These are phyloP conservation scores for Rhynchospora pubera DNA, from an alignment of 176 grass and related monocot species.

Conservation along the genomic window DNA sequence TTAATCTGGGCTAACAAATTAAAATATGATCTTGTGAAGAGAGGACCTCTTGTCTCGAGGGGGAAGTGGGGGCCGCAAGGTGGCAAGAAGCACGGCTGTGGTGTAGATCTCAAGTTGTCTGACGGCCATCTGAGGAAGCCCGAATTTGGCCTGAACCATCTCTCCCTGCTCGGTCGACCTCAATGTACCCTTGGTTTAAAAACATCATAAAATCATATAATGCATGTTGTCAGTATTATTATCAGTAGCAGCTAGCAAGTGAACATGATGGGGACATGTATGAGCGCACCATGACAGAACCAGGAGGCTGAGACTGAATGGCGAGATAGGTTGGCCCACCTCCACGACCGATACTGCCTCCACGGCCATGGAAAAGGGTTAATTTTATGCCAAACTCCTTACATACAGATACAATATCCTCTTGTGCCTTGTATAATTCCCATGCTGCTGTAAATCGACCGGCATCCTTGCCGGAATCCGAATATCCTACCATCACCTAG, in stretches of 20 bases:
- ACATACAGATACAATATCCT: slow-evolving; percentile 66
- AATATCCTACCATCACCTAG: slow-evolving; percentile 98
- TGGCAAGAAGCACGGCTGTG: slow-evolving; percentile 78
- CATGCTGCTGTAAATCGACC: slow-evolving; percentile 84
- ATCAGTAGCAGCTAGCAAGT: background rate
- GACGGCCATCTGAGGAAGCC: slow-evolving; percentile 65
- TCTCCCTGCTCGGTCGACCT: slow-evolving; percentile 95
- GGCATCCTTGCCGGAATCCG: slow-evolving; percentile 94
- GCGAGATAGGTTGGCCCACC: slow-evolving; percentile 88
- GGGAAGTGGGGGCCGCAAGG: slow-evolving; percentile 56
- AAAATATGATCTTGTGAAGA: background rate
- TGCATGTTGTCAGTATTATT: background rate
- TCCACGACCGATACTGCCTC: slow-evolving; percentile 85
- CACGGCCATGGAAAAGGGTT: slow-evolving; percentile 90
- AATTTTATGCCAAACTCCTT: slow-evolving; percentile 89
- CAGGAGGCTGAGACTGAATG: slow-evolving; percentile 89
- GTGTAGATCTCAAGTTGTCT: slow-evolving; percentile 92
- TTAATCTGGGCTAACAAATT: background rate
- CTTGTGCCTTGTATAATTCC: slow-evolving; percentile 94
- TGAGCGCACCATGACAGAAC: slow-evolving; percentile 62
- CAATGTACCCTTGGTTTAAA: slow-evolving; percentile 42
- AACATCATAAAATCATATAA: background rate
- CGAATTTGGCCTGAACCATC: slow-evolving; percentile 97
- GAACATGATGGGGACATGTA: background rate
- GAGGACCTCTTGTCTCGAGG: slow-evolving; percentile 35